Evolutionary conservation across 1,284 basidiomycete genomes (phyloP).

Genomic region (Leccinum pachyderme): DNA sequence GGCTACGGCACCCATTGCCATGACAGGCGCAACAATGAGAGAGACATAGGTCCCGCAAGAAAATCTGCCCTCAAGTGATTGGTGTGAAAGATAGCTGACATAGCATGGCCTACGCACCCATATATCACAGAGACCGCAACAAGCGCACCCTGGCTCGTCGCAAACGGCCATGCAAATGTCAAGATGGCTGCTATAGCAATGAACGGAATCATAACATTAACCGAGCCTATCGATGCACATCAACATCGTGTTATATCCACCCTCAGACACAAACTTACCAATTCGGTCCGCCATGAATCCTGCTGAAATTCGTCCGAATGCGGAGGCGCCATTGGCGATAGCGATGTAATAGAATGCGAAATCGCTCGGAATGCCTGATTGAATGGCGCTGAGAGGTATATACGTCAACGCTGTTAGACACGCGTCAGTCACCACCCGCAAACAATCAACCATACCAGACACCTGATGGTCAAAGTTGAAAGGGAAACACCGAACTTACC

Average conservation of each 20-base stretch:
- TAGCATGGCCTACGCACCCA: slow-evolving; percentile 34
- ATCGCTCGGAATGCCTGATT: slow-evolving; percentile 35
- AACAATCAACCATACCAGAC: neutral
- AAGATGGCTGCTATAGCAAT: slow-evolving; percentile 38
- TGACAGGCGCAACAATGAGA: slow-evolving; percentile 52
- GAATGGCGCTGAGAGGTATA: slow-evolving; percentile 42
- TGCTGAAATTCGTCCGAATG: slow-evolving; percentile 40
- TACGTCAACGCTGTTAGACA: slow-evolving; percentile 44
- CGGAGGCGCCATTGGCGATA: slow-evolving; percentile 47
- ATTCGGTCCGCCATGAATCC: slow-evolving; percentile 41
- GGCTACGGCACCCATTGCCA: slow-evolving; percentile 54
- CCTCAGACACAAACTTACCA: slow-evolving; percentile 31
- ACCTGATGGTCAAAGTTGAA: neutral
- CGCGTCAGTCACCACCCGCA: slow-evolving; percentile 8
- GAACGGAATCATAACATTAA: slow-evolving; percentile 46
- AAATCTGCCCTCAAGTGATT: slow-evolving; percentile 48
- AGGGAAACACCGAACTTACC: slow-evolving; percentile 32
- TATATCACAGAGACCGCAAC: slow-evolving; percentile 43
- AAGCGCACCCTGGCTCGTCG: slow-evolving; percentile 30
- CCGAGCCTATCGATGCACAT: slow-evolving; percentile 28
- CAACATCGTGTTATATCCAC: neutral
- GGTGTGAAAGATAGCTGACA: neutral
- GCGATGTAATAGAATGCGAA: slow-evolving; percentile 47
- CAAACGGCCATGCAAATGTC: slow-evolving; percentile 48
- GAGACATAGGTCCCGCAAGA: slow-evolving; percentile 57